Conservation (phyloP, 441 rosid species). For the Populus tomentosa region DNA sequence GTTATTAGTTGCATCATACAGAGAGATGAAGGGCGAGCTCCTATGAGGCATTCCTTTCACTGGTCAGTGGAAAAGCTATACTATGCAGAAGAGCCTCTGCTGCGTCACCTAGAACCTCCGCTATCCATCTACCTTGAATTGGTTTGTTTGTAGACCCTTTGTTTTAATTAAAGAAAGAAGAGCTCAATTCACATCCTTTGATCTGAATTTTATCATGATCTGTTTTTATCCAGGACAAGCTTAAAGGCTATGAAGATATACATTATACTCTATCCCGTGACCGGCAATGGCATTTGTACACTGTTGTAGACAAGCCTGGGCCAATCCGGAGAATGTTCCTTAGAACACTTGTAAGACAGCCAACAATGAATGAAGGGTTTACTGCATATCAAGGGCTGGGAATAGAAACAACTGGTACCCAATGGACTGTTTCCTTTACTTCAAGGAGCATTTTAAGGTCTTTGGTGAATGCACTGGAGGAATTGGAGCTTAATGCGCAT, state of each 20-base stretch:
- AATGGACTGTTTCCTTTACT: constrained; percentile 58
- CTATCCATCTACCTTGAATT: constrained; percentile 92
- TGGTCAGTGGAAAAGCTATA: constrained; percentile 78
- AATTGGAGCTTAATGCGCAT: constrained; percentile 91
- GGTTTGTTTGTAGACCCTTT: constrained; percentile 46
- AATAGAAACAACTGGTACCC: constrained; percentile 39
- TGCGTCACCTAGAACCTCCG: constrained; percentile 98
- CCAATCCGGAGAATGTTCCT: constrained; percentile 93
- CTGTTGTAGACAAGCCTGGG: constrained; percentile 76
- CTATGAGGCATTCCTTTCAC: constrained; percentile 98
- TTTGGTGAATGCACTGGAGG: constrained; percentile 94
- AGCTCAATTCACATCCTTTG: not conserved
- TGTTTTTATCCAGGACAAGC: constrained; percentile 74
- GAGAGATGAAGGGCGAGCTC: constrained; percentile 98
- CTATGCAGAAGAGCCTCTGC: constrained; percentile 88
- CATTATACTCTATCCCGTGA: constrained; percentile 80
- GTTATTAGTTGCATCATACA: constrained; percentile 98
- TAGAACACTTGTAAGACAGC: constrained; percentile 92
- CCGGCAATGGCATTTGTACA: constrained; percentile 96
- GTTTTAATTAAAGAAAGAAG: not conserved
- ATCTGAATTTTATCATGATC: constrained; percentile 15
- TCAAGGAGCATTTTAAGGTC: constrained; percentile 88
- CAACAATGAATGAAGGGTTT: constrained; percentile 64
- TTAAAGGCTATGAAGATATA: constrained; percentile 74
- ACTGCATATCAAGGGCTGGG: constrained; percentile 60